Percentiles rank a stretch among this genome's conserved stretches.
Evolutionary conservation across 805 yeast genomes (phyloP).

Genomic region (Maudiozyma turicensis): DNA sequence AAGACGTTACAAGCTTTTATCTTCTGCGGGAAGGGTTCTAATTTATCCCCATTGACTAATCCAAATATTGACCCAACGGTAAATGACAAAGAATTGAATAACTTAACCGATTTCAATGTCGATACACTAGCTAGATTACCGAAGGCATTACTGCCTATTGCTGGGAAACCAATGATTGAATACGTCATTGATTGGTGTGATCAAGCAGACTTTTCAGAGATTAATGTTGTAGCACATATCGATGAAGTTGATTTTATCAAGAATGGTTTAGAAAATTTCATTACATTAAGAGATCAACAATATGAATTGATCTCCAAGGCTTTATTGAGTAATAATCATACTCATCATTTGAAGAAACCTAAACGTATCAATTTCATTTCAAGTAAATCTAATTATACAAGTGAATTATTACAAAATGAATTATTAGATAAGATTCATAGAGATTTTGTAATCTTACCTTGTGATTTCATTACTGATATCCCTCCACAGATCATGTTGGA

Average conservation of each 20-base stretch:
- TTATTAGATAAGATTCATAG: conserved; percentile 33
- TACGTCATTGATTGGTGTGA: conserved; percentile 92
- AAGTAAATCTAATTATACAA: conserved; percentile 46
- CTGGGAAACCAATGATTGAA: conserved; percentile 79
- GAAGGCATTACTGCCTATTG: conserved; percentile 84
- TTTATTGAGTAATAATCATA: conserved; percentile 16
- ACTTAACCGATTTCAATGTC: not conserved
- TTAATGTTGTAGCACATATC: conserved; percentile 51
- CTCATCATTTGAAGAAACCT: conserved; percentile 23
- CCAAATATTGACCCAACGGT: not conserved
- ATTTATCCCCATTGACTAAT: conserved; percentile 51
- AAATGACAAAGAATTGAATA: not conserved
- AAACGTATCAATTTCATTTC: conserved; percentile 35
- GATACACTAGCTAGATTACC: conserved; percentile 35
- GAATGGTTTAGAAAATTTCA: conserved; percentile 40
- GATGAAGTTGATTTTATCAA: conserved; percentile 40
- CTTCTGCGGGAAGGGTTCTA: conserved; percentile 77
- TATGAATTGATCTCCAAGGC: conserved; percentile 19
- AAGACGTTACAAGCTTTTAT: conserved; percentile 79
- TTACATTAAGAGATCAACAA: conserved; percentile 31
- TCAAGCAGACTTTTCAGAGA: conserved; percentile 63
- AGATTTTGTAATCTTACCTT: conserved; percentile 78
- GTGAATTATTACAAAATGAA: conserved; percentile 45
- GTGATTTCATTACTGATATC: conserved; percentile 86
- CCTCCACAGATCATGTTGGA: conserved; percentile 86